Conservation (phyloP, 805 yeast genomes). For the Candida alai region DNA sequence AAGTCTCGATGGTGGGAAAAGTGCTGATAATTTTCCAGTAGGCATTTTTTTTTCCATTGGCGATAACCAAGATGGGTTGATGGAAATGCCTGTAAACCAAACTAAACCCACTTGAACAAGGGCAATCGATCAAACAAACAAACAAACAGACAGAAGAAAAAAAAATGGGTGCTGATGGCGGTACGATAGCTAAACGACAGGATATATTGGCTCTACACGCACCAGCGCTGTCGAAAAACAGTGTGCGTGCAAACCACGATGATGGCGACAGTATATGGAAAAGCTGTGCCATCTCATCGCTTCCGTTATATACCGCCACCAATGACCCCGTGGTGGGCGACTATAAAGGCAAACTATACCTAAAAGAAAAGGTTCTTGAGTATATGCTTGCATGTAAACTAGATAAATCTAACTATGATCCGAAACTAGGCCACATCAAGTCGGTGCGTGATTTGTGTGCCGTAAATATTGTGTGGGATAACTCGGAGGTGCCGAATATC, state of each 20-base stretch:
- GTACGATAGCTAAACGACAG: conserved; percentile 57
- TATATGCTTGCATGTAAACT: conserved; percentile 41
- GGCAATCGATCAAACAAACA: background rate
- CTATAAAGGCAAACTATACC: conserved; percentile 59
- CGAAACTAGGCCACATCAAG: conserved; percentile 18
- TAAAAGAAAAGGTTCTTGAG: conserved; percentile 61
- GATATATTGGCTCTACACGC: conserved; percentile 40
- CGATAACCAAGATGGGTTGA: no score
- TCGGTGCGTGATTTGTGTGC: conserved; percentile 25
- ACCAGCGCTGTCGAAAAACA: conserved; percentile 2
- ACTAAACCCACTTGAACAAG: no score
- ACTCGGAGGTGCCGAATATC: conserved; percentile 11
- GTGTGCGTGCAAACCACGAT: conserved; percentile 11
- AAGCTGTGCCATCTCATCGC: conserved; percentile 46
- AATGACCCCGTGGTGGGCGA: conserved; percentile 60
- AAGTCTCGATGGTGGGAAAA: background rate
- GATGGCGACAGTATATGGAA: conserved; percentile 32
- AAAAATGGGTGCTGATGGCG: conserved; percentile 59
- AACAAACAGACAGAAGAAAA: background rate
- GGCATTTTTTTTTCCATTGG: background rate
- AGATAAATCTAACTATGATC: conserved; percentile 16
- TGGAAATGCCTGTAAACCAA: no score
- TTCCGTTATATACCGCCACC: conserved; percentile 30
- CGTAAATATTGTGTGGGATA: conserved; percentile 20
- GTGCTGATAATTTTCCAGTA: no score